A percentile compares a stretch with the other conserved stretches of the same genome.
phyloP scores from a whole-genome alignment of 1,284 basidiomycete genomes.

The Sporisorium reilianum region DNA sequence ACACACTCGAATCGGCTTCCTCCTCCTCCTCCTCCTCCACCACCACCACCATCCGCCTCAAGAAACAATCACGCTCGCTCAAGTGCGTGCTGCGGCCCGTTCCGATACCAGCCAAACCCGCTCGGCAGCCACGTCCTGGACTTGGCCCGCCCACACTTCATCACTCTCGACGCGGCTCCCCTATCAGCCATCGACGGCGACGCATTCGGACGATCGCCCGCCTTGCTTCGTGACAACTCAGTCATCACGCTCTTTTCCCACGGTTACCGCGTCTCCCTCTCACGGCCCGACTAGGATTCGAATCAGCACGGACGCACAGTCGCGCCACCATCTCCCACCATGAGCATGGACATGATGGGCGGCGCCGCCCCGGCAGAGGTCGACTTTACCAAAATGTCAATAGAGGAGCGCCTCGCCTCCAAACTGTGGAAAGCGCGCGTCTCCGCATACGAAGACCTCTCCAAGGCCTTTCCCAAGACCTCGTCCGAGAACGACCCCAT shows the following conservation, averaged over 20 bases:
- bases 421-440: constrained; percentile 97
- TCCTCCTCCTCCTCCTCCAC: not conserved
- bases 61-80: constrained; percentile 9
- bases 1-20: not conserved
- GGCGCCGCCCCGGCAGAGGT: constrained; percentile 75
- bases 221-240: too few species aligned
- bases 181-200: not conserved
- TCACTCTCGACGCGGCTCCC: not conserved
- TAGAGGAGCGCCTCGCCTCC: constrained; percentile 79
- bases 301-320: constrained; percentile 2
- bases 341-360: constrained; percentile 51
- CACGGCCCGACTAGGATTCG: not conserved
- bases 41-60: constrained; percentile 18
- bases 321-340: constrained; percentile 5
- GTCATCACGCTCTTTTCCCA: not conserved
- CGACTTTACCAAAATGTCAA: constrained; percentile 85
- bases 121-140: not conserved
- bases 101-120: not conserved
- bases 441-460: constrained; percentile 89
- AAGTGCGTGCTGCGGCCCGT: not conserved
- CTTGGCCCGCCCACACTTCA: constrained; percentile 1
- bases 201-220: too few species aligned
- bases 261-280: not conserved
- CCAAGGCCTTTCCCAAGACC: constrained; percentile 69
- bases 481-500: constrained; percentile 92